A percentile compares a stretch with the other conserved stretches of the same genome.
Evolutionary conservation across 2,329 filamentous ascomycete species (phyloP).

Genomic region (Exophiala viscosa): DNA sequence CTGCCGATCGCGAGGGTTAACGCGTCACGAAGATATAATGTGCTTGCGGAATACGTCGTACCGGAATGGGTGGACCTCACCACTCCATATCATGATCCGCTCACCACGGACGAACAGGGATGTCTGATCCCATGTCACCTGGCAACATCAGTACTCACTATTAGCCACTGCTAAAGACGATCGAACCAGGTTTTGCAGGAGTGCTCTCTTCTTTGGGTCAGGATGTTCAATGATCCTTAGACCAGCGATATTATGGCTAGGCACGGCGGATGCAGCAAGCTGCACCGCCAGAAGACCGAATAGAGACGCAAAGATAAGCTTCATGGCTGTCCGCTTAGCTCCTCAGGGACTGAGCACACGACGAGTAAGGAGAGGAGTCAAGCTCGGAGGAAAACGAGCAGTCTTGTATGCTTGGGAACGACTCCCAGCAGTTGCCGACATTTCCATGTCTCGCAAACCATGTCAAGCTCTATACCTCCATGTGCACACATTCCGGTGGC

Average conservation of each 20-base stretch:
- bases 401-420: neutral
- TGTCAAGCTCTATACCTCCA: neutral
- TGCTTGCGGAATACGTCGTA: neutral
- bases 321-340: neutral
- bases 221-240: constrained; percentile 8
- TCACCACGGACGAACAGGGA: constrained; percentile 68
- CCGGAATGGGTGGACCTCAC: constrained; percentile 68
- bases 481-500: neutral
- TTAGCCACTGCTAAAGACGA: neutral
- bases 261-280: neutral
- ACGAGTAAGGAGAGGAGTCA: neutral
- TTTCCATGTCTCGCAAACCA: neutral
- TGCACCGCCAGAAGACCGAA: neutral
- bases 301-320: neutral
- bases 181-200: constrained; percentile 5
- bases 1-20: neutral
- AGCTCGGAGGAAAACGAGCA: neutral
- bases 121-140: constrained; percentile 68
- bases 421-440: neutral
- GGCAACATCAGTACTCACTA: neutral
- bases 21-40: too few species aligned
- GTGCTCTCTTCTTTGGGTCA: constrained; percentile 3
- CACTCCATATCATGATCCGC: constrained; percentile 67
- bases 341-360: neutral
- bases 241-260: neutral